Evolutionary conservation across 805 yeast species (phyloP).

Genomic region (Clavispora vitiphila): DNA sequence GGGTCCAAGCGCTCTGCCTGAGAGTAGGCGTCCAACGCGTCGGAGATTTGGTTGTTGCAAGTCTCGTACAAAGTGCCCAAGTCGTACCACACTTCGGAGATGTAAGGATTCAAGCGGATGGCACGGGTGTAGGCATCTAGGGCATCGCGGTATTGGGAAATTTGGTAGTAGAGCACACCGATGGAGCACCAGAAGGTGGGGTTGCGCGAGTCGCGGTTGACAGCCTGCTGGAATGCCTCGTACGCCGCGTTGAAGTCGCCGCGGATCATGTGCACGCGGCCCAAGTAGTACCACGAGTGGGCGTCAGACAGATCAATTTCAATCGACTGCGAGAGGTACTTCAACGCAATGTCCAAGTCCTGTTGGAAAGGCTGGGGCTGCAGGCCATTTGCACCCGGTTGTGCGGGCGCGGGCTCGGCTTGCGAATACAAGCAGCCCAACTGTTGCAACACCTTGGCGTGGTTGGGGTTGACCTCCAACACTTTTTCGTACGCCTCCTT

Average conservation of each 20-base stretch:
- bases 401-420: conserved; percentile 31
- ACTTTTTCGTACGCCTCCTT: conserved; percentile 95
- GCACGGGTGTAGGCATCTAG: conserved; percentile 97
- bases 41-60: conserved; percentile 91
- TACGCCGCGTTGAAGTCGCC: conserved; percentile 94
- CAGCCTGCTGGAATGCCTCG: conserved; percentile 98
- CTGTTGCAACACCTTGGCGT: conserved; percentile 93
- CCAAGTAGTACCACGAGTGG: conserved; percentile 94
- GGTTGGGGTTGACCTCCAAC: conserved; percentile 81
- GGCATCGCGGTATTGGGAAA: conserved; percentile 94
- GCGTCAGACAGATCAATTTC: conserved; percentile 91
- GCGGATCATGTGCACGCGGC: conserved; percentile 94
- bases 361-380: conserved; percentile 51
- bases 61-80: conserved; percentile 95
- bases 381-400: conserved; percentile 13
- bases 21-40: conserved; percentile 94
- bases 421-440: conserved; percentile 91
- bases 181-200: conserved; percentile 98
- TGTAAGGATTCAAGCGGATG: conserved; percentile 89
- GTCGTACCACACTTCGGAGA: conserved; percentile 98
- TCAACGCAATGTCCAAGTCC: conserved; percentile 78
- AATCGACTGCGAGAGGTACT: conserved; percentile 76
- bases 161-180: conserved; percentile 95
- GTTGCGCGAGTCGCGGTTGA: conserved; percentile 90
- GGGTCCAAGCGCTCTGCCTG: conserved; percentile 96